phyloP scores from a whole-genome alignment of 495 filamentous ascomycete species.

The Lophiotrema nucula region DNA sequence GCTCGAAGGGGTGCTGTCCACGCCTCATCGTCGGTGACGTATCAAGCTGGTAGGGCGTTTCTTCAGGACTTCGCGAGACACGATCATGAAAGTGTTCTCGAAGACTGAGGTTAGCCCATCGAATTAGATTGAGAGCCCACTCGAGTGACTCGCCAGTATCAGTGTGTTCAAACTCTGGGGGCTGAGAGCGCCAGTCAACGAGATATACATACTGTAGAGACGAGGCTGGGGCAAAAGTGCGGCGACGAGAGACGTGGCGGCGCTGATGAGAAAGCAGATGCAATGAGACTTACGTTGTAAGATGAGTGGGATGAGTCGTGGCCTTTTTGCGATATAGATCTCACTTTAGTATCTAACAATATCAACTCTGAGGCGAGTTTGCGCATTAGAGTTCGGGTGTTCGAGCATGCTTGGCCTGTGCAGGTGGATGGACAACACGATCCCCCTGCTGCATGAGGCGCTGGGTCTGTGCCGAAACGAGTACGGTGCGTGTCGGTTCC shows the following conservation, averaged over 20 bases:
- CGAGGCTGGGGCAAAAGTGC: not conserved
- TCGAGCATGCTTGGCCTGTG: conserved; percentile 25
- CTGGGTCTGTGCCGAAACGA: conserved; percentile 20
- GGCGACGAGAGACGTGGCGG: not conserved
- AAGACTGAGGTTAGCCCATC: conserved; percentile 32
- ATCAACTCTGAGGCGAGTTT: conserved; percentile 29
- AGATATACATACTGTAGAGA: not conserved
- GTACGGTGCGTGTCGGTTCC: conserved; percentile 13
- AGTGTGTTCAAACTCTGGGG: conserved; percentile 11
- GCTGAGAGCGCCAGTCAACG: conserved; percentile 12
- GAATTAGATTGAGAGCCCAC: conserved; percentile 32
- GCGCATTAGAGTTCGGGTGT: conserved; percentile 25
- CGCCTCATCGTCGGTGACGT: conserved; percentile 23
- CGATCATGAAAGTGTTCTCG: conserved; percentile 6
- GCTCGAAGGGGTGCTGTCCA: conserved; percentile 20
- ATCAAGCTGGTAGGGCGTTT: conserved; percentile 10
- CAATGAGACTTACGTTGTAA: conserved; percentile 25
- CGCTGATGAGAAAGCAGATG: not conserved
- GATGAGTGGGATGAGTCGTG: conserved; percentile 14
- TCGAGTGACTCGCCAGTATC: conserved; percentile 15
- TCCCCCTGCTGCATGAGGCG: conserved; percentile 17
- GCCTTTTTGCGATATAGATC: conserved; percentile 15
- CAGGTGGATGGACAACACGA: conserved; percentile 27
- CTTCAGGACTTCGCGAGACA: conserved; percentile 9
- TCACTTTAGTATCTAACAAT: conserved; percentile 19